Conservation (phyloP, 495 filamentous ascomycete genomes). For the Amphirosellinia nigrospora region DNA sequence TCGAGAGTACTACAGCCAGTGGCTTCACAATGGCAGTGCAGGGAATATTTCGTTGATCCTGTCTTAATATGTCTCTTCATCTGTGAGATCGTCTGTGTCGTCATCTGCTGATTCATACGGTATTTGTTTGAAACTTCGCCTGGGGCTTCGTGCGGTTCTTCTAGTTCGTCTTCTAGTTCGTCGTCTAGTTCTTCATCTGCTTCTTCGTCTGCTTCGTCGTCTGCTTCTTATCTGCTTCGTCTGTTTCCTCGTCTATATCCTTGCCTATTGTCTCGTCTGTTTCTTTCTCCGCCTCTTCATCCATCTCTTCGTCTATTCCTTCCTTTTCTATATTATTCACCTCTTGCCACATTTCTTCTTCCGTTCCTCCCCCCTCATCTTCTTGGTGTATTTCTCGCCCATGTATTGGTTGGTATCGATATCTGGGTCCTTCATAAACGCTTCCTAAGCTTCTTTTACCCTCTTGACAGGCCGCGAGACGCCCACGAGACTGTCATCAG, state of each 20-base stretch:
- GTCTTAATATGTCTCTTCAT: background rate
- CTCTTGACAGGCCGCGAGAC: conserved; percentile 69
- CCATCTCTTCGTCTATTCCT: background rate
- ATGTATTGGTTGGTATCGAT: too few relatives aligned
- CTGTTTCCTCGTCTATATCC: too few relatives aligned
- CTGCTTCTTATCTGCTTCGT: background rate
- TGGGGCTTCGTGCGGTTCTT: too few relatives aligned
- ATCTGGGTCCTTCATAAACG: too few relatives aligned
- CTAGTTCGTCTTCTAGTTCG: too few relatives aligned
- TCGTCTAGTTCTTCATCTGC: background rate
- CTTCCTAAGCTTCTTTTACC: conserved; percentile 61
- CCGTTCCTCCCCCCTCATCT: background rate
- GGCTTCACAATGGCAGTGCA: background rate
- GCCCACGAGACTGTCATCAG: conserved; percentile 76
- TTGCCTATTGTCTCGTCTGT: too few relatives aligned
- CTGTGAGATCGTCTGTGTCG: background rate
- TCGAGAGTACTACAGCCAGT: background rate
- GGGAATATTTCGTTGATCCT: background rate
- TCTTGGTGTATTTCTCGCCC: too few relatives aligned
- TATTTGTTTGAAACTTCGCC: too few relatives aligned
- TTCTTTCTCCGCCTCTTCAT: background rate
- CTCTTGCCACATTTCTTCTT: background rate
- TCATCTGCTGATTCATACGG: too few relatives aligned
- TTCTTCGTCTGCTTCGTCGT: background rate
- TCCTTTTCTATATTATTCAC: background rate